phyloP scores from a whole-genome alignment of 805 yeast genomes.

The Saturnispora mendoncae region DNA sequence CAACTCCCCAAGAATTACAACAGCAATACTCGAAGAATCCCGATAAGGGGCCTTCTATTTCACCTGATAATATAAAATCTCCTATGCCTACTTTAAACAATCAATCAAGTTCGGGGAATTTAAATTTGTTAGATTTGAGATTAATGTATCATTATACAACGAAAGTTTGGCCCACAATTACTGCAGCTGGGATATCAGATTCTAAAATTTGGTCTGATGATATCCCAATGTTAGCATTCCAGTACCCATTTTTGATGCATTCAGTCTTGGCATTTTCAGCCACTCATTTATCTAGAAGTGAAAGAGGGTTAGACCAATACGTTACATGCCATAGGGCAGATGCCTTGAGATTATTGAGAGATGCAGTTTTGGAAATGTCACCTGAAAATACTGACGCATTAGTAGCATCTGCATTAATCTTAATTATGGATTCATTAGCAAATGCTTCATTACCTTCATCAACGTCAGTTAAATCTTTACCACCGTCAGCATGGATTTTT shows the following conservation, averaged over 20 bases:
- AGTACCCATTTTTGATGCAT: conserved; percentile 87
- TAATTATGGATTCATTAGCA: conserved; percentile 90
- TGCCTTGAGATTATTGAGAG: conserved; percentile 70
- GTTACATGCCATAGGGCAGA: conserved; percentile 84
- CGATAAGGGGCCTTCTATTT: conserved; percentile 20
- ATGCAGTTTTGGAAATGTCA: conserved; percentile 76
- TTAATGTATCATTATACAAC: conserved; percentile 84
- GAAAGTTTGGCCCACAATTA: conserved; percentile 76
- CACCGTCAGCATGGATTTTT: conserved; percentile 94
- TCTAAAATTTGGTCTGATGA: conserved; percentile 80
- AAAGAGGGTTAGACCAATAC: conserved; percentile 66
- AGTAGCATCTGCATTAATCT: conserved; percentile 81
- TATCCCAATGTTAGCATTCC: conserved; percentile 81
- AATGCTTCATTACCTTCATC: conserved; percentile 64
- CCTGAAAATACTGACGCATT: conserved; percentile 85
- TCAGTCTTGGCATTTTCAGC: conserved; percentile 86
- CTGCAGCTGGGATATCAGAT: conserved; percentile 85
- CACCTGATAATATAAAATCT: conserved; percentile 26
- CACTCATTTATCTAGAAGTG: conserved; percentile 75
- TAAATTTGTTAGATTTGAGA: conserved; percentile 69
- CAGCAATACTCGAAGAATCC: conserved; percentile 18
- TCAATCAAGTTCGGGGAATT: conserved; percentile 19
- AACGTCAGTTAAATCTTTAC: conserved; percentile 51
- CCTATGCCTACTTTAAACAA: conserved; percentile 19
- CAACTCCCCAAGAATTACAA: conserved; percentile 18